Evolutionary conservation across 192 early-diverging fungal species (phyloP), one percentile per base, ranked within the genome.

Genomic region (Coemansia sp.): DNA sequence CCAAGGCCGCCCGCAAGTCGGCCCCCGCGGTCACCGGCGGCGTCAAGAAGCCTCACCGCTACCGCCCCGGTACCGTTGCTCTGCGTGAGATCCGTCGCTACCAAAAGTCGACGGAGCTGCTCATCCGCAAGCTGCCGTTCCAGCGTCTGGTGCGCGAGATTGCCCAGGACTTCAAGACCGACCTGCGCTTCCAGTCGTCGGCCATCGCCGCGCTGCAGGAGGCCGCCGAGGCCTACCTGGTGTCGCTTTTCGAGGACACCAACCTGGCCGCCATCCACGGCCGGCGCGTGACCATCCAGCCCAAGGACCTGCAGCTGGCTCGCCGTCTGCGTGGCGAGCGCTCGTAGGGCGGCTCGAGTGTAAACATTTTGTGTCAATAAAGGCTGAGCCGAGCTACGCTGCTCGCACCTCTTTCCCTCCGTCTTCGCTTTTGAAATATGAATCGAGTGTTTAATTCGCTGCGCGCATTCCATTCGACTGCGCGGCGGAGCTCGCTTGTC

Each of bases 261-360:
- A 99, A 99, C 81, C 83, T 99, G 79, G 94, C 95, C 39, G 96
- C 94, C 61, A 94, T 97, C 84, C 95, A 98, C 79, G 96, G 92
- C 79, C 95, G 96, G 87, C 90, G 96, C 79, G 96, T 98, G 69
- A 98, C 96, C 75, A 98, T 99, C 83, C 94, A 97, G 79, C 96
- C 94, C 73, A 96, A 96, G 86, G 96, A 99, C 76, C 90, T 98
- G 71, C 95, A 98, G 81, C 83, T 98, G 60, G 94, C 94, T 60
- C 88, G 92, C 58, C 87, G 94, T 81, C 90, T 98, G 66, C 89
- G 90, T 67, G 90, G 90, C 60, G 89, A 92, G 75, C 86, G 90
- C 65, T 85, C 87, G 92, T 92, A 75, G 93, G 92, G 83, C 92
- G 90, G 53, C 38, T 40, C 22, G 39, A n/a, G 15, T 36, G 34